phyloP scores from a whole-genome alignment of 2,329 filamentous ascomycete species.

The Aureobasidium sp. region DNA sequence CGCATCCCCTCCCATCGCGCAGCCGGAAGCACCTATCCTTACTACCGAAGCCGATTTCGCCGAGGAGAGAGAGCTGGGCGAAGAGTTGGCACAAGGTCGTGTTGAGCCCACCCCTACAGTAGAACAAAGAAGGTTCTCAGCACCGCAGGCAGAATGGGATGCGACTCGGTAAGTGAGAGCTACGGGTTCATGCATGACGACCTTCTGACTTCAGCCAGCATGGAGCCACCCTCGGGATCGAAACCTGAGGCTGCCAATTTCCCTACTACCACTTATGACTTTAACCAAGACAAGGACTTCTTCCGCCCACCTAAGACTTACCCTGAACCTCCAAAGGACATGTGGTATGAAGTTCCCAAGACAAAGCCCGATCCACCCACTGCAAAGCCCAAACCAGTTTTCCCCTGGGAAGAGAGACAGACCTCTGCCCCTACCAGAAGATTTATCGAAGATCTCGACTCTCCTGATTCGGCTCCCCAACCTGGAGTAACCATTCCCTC shows the following conservation, averaged over 20 bases:
- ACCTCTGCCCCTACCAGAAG: conserved; percentile 58
- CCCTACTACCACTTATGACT: conserved; percentile 69
- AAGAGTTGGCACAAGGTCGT: conserved; percentile 38
- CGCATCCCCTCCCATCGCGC: not conserved
- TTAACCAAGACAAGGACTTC: conserved; percentile 67
- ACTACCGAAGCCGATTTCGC: conserved; percentile 38
- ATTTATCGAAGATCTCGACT: conserved; percentile 51
- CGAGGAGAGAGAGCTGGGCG: conserved; percentile 36
- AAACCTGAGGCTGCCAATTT: conserved; percentile 82
- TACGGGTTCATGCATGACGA: not conserved
- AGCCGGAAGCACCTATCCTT: conserved; percentile 27
- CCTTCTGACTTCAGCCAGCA: conserved; percentile 14
- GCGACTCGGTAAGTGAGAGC: conserved; percentile 46
- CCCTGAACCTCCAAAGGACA: conserved; percentile 74
- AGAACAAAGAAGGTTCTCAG: conserved; percentile 48
- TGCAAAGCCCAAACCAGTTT: conserved; percentile 61
- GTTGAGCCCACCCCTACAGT: conserved; percentile 38
- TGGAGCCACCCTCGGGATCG: conserved; percentile 53
- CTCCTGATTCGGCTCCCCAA: conserved; percentile 18
- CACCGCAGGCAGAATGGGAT: conserved; percentile 57
- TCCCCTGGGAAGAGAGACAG: conserved; percentile 78
- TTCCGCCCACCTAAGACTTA: conserved; percentile 73
- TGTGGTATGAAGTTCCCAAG: conserved; percentile 79
- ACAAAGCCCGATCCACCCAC: conserved; percentile 49
- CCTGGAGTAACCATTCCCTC: conserved; percentile 13